Base-by-base conservation (phyloP, 768 basidiomycete species). In the Lactarius vividus region DNA sequence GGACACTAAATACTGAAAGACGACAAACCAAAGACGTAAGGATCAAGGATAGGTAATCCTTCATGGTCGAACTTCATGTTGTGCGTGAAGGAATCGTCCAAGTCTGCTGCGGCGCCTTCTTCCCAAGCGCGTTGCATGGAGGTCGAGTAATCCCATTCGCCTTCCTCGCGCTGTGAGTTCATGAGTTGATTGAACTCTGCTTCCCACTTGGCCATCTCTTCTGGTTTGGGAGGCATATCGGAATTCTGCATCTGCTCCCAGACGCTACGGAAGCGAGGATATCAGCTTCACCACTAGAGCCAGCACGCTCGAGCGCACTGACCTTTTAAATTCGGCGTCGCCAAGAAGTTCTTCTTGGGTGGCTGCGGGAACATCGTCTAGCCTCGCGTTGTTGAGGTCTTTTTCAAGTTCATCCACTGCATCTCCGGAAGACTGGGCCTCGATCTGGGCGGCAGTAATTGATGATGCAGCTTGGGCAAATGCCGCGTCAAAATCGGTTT, bases 401-500 rank as follows among this genome's bases (percentile, higher is more conserved):
- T 66, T 66, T 35, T 56, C 62, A 13, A 87, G 75, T 73, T 88
- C 86, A 26, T 82, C 85, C 16, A 89, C 83, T 59, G 59, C 46
- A 26, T 37, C 26, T 23, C 26, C 35, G 18, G 57, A 46, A 42
- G 42, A 26, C 10, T 4, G 49, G 13, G 77, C 20, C 83, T 81
- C 57, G 75, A 79, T 35, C 79, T 78, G 29, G 75, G 64, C 68
- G 15, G 77, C 72, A 16, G 76, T 75, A n/a, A 87, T 71, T 23
- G 85, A 84, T n/a, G 83, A 84, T 6, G 80, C 79, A 2, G 83
- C 79, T 70, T 89, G 83, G 13, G 86, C 88, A 76, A 94, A 93
- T 11, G 91, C 92, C n/a, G 88, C 88, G 70, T 94, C 92, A 64
- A 93, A 92, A 74, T 92, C 92, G 4, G 83, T 84, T 60, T 92